Evolutionary conservation across 1,284 basidiomycete species (phyloP), one percentile per base, ranked within the genome.

Genomic region (Tilletiaria anomala): DNA sequence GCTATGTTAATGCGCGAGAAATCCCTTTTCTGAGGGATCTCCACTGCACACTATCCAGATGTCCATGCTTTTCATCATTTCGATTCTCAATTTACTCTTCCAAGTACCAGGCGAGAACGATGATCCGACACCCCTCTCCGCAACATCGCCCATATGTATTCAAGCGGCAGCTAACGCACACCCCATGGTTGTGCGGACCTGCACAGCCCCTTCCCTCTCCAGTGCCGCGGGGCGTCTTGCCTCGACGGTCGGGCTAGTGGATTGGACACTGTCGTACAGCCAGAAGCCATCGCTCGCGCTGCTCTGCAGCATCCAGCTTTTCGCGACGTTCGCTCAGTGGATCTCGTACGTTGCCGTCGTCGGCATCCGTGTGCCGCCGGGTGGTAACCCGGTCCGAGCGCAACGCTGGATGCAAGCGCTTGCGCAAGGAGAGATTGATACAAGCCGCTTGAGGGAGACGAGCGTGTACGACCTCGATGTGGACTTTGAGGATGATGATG

Each of bases 21-120:
- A 36, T 3, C 8, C 12, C 16, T 14, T 15, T 16, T 11, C 16
- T 22, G 23, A 26, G 23, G 29, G 8, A 8, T 12, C 1, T 3
- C 2, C 18, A 4, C 15, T 2, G n/a, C 6, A 8, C 19, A 3
- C 21, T 14, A 5, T 17, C 16, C 6, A 37, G 40, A 44, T 55
- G 19, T 49, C 50, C 39, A 44, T 46, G 2, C 48, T 55, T 8
- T 55, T 53, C 37, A 48, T 51, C 37, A 44, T 50, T 17, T 55
- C 53, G 10, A 32, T 53, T 18, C 50, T 51, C 37, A 55, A 55
- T 23, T 32, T 55, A 21, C 47, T 55, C 26, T 48, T 55, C 24
- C 50, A 55, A 21, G 53, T 51, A 4, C 42, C 48, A 14, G 15
- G 45, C 1, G 4, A 22, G 23, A n/a, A 33, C 14, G 32, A 10